Conservation (phyloP, 192 early-diverging fungal genomes). For the Chytriomyces sp. region DNA sequence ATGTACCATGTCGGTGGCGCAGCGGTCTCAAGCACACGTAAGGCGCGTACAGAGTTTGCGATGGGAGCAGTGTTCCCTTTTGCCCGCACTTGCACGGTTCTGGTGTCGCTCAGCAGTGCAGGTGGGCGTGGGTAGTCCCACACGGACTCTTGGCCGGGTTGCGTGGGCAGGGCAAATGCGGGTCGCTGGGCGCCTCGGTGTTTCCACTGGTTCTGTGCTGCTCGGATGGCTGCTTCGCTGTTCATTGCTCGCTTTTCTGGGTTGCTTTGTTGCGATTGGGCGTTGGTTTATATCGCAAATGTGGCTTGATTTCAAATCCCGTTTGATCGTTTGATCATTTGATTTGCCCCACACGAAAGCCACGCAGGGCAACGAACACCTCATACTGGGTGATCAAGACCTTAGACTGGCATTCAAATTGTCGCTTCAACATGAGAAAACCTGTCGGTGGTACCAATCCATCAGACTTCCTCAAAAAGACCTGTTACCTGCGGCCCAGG, state of each 20-base stretch:
- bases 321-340: no score
- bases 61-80: not conserved
- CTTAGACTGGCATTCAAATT: no score
- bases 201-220: not conserved
- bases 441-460: no score
- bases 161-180: not conserved
- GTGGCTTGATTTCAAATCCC: no score
- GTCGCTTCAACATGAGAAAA: no score
- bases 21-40: not conserved
- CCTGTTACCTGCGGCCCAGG: no score
- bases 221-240: not conserved
- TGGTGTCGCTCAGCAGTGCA: not conserved
- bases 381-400: no score
- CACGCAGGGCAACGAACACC: no score
- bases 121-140: slow-evolving; percentile 1
- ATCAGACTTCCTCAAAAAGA: no score
- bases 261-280: no score
- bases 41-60: not conserved
- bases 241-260: not conserved
- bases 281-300: no score
- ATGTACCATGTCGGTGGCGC: not conserved
- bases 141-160: not conserved
- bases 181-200: not conserved
- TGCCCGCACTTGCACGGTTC: not conserved
- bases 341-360: no score